Percentiles rank a stretch among this genome's conserved stretches.
These are phyloP conservation scores for Hyphochytrium catenoides DNA, from an alignment of 352 stramenopile genomes.

Conservation along the genomic window DNA sequence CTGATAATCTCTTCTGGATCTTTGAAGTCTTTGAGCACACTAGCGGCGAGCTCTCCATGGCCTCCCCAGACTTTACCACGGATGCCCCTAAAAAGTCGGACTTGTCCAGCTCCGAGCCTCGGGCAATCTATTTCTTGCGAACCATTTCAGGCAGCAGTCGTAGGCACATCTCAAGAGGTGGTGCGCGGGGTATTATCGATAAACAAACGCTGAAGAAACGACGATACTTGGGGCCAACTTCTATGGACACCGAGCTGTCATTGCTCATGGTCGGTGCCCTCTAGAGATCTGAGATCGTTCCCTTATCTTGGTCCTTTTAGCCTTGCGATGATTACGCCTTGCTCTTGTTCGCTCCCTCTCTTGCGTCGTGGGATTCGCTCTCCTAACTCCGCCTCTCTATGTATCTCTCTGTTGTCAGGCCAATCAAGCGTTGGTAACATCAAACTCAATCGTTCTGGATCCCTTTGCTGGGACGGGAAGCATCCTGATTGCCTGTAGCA, in stretches of 20 bases:
- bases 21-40: constrained; percentile 25
- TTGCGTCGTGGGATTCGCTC: too few relatives aligned
- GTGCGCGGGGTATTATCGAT: too few relatives aligned
- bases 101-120: too few relatives aligned
- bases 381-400: too few relatives aligned
- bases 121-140: too few relatives aligned
- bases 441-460: constrained; percentile 68
- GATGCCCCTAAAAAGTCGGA: too few relatives aligned
- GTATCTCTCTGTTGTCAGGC: too few relatives aligned
- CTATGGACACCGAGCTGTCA: constrained; percentile 88
- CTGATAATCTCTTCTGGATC: constrained; percentile 37
- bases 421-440: constrained; percentile 45
- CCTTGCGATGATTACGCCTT: constrained; percentile 12
- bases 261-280: constrained; percentile 91
- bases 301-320: too few relatives aligned
- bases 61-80: neutral
- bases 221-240: constrained; percentile 86
- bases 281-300: too few relatives aligned
- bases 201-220: constrained; percentile 79
- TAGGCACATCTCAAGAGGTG: too few relatives aligned
- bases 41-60: constrained; percentile 14
- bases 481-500: constrained; percentile 80
- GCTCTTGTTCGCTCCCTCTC: constrained; percentile 1
- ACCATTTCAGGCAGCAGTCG: too few relatives aligned
- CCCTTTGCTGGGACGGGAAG: constrained; percentile 91